These are phyloP conservation scores for Chiua sp. DNA, from an alignment of 1,284 basidiomycete species.

Conservation along the genomic window DNA sequence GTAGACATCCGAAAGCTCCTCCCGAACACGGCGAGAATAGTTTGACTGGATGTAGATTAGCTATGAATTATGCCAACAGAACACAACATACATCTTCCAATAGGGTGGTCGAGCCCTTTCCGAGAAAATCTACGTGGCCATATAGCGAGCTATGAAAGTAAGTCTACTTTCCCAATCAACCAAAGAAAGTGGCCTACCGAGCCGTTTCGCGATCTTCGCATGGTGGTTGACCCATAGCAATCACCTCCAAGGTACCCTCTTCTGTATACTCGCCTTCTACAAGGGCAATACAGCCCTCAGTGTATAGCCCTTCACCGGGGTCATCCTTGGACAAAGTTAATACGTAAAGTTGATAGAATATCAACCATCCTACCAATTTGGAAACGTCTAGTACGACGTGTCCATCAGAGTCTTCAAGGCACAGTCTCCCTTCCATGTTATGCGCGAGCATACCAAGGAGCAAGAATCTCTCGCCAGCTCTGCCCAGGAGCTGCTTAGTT, in stretches of 20 bases:
- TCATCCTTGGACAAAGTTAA: constrained; percentile 62
- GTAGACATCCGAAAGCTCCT: constrained; percentile 77
- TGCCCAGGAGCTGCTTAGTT: constrained; percentile 94
- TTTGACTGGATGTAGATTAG: constrained; percentile 50
- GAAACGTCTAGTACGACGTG: constrained; percentile 89
- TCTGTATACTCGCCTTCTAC: constrained; percentile 97
- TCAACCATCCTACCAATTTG: constrained; percentile 68
- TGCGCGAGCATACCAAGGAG: constrained; percentile 94
- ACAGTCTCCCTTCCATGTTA: constrained; percentile 89
- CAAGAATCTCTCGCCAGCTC: constrained; percentile 90
- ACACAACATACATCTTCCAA: constrained; percentile 82
- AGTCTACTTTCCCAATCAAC: constrained; percentile 1
- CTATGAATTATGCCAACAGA: constrained; percentile 1
- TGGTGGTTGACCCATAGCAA: constrained; percentile 97
- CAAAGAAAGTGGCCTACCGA: constrained; percentile 55
- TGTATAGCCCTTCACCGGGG: constrained; percentile 96
- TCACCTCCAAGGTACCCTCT: constrained; percentile 86
- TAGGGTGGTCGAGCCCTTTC: constrained; percentile 88
- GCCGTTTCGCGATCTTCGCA: constrained; percentile 87
- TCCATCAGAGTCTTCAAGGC: constrained; percentile 95
- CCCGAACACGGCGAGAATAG: constrained; percentile 62
- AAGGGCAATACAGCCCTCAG: constrained; percentile 94
- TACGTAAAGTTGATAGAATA: background rate
- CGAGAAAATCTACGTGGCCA: constrained; percentile 95
- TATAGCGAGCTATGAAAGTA: constrained; percentile 72